These are phyloP conservation scores for Psilocybe tampanensis DNA, from an alignment of 768 basidiomycete genomes.

Conservation along the genomic window DNA sequence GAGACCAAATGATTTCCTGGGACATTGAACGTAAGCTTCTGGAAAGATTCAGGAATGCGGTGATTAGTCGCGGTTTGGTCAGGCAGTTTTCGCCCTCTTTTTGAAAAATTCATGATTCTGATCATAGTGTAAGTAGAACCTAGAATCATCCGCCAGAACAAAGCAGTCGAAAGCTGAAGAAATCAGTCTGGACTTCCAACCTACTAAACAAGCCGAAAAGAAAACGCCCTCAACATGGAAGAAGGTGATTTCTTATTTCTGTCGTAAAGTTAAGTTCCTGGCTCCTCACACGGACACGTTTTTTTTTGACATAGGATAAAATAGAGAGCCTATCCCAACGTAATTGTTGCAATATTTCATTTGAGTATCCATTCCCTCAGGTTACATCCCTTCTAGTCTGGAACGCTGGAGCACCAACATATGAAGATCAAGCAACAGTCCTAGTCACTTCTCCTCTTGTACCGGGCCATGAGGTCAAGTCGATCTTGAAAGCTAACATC, in stretches of 20 bases:
- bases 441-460: background rate
- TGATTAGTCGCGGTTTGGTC: slow-evolving; percentile 52
- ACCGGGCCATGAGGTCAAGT: background rate
- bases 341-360: background rate
- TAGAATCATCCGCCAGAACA: slow-evolving; percentile 3
- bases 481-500: background rate
- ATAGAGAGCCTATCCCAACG: slow-evolving; percentile 18
- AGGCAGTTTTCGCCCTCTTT: slow-evolving; percentile 16
- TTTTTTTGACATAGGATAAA: slow-evolving; percentile 10
- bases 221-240: slow-evolving; percentile 5
- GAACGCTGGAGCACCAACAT: background rate
- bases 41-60: slow-evolving; percentile 39
- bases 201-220: background rate
- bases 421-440: background rate
- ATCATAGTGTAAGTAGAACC: slow-evolving; percentile 3
- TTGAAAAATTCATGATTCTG: background rate
- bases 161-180: slow-evolving; percentile 20
- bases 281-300: background rate
- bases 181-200: slow-evolving; percentile 13
- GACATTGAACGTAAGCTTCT: slow-evolving; percentile 34
- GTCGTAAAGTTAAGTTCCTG: background rate
- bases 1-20: slow-evolving; percentile 36
- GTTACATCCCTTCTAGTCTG: slow-evolving; percentile 7
- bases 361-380: background rate
- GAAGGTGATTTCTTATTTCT: slow-evolving; percentile 4